Percentiles rank a stretch among this genome's conserved stretches.
Evolutionary conservation across 2,329 filamentous ascomycete genomes (phyloP).

Genomic region (Fusarium sp.): DNA sequence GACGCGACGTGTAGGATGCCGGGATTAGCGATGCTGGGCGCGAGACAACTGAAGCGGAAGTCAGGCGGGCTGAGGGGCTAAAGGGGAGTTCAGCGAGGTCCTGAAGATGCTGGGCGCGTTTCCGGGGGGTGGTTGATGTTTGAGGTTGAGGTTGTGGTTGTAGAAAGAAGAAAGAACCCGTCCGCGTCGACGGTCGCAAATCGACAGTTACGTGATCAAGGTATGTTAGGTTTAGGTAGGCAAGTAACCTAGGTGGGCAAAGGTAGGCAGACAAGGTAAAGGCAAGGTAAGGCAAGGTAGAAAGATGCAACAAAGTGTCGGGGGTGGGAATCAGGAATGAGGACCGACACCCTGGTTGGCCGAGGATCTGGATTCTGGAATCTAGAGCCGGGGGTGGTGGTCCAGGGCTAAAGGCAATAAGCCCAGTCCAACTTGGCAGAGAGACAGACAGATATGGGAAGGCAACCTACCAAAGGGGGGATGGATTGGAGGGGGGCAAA

Average conservation of each 20-base stretch:
- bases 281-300: slow-evolving; percentile 15
- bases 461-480: slow-evolving; percentile 20
- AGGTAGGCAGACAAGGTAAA: neutral
- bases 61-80: neutral
- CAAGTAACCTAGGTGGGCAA: neutral
- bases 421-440: slow-evolving; percentile 36
- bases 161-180: slow-evolving; percentile 19
- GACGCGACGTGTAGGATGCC: slow-evolving; percentile 29
- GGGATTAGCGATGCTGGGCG: slow-evolving; percentile 10
- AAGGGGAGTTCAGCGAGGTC: slow-evolving; percentile 1
- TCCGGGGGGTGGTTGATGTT: neutral
- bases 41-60: slow-evolving; percentile 8
- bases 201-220: slow-evolving; percentile 30
- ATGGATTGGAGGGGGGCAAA: slow-evolving; percentile 15
- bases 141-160: slow-evolving; percentile 4
- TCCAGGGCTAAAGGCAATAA: slow-evolving; percentile 41
- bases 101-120: slow-evolving; percentile 20
- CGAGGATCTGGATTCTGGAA: slow-evolving; percentile 45
- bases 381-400: slow-evolving; percentile 33
- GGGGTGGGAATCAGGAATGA: slow-evolving; percentile 42
- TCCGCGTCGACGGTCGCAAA: slow-evolving; percentile 33
- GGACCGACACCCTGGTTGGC: slow-evolving; percentile 43
- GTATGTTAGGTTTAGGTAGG: slow-evolving; percentile 20
- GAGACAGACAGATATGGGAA: slow-evolving; percentile 15
- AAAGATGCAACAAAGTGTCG: slow-evolving; percentile 12